These are phyloP conservation scores for Colletotrichum kahawae DNA, from an alignment of 2,329 filamentous ascomycete genomes.

Conservation along the genomic window DNA sequence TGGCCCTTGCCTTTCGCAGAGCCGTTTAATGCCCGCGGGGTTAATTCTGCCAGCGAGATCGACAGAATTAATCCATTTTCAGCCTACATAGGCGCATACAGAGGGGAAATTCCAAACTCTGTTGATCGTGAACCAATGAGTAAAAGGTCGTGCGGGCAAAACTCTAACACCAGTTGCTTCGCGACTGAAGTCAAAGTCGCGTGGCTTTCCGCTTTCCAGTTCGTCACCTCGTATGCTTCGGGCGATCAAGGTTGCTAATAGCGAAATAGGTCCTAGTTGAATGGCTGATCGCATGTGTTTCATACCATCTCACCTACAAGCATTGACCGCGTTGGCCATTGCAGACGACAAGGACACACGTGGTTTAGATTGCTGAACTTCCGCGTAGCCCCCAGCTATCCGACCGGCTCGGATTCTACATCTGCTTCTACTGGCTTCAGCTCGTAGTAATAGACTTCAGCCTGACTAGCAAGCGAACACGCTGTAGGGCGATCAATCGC, in stretches of 20 bases:
- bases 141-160: neutral
- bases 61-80: neutral
- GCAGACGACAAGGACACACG: neutral
- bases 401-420: neutral
- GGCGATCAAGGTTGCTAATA: neutral
- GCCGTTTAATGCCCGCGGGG: neutral
- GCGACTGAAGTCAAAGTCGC: neutral
- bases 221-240: neutral
- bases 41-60: neutral
- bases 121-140: neutral
- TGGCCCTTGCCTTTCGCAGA: neutral
- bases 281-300: neutral
- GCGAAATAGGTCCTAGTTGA: neutral
- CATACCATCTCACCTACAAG: neutral
- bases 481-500: neutral
- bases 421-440: neutral
- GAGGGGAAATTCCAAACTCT: neutral
- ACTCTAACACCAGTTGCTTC: neutral
- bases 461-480: neutral
- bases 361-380: neutral
- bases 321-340: neutral
- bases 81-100: neutral
- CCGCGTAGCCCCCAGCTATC: neutral
- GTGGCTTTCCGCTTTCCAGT: neutral
- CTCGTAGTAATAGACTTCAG: neutral